Evolutionary conservation across 1,284 basidiomycete species (phyloP), one percentile per base, ranked within the genome.

Genomic region (Ceratobasidium sp.): DNA sequence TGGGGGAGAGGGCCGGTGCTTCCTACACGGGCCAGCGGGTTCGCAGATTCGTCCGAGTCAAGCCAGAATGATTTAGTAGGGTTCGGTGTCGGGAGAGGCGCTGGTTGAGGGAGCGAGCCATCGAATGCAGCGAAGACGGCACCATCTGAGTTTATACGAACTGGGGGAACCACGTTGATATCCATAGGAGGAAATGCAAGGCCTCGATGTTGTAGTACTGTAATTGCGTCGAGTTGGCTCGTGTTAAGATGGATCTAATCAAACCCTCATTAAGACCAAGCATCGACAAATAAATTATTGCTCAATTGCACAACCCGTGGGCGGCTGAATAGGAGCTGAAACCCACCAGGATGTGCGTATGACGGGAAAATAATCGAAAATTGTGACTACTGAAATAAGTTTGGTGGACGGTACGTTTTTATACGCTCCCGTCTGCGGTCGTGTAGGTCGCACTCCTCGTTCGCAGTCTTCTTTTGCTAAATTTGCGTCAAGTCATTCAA

Each of bases 21-120:
- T 0, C 93, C 93, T 75, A 88, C 85, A 4, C 82, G 83, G 0
- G 89, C 90, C 0, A 92, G 83, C 0, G 90, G 90, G 79, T 91
- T 92, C 0, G 87, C 89, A 41, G 85, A 85, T 0, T 87, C 85
- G 0, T 80, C 79, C 9, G 86, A 84, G 79, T 89, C 81, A 14
- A 87, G 83, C 93, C 93, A 94, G 81, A 91, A 92, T 0, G 92
- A 91, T 33, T 82, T 86, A 0, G 90, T 92, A 0, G 92, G 86
- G 77, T 92, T 88, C 0, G 83, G 71, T 0, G 88, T 87, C 0
- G 92, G 92, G 1, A 87, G 79, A 0, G 83, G 76, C 2, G 84
- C 45, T 41, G 69, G 64, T 11, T 48, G 41, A 17, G 29, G 33
- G 22, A 31, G 24, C 11, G 50, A 15, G 14, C 53, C 36, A 44